Base-by-base conservation (phyloP, 345 rosid genomes). In the Populus alba region DNA sequence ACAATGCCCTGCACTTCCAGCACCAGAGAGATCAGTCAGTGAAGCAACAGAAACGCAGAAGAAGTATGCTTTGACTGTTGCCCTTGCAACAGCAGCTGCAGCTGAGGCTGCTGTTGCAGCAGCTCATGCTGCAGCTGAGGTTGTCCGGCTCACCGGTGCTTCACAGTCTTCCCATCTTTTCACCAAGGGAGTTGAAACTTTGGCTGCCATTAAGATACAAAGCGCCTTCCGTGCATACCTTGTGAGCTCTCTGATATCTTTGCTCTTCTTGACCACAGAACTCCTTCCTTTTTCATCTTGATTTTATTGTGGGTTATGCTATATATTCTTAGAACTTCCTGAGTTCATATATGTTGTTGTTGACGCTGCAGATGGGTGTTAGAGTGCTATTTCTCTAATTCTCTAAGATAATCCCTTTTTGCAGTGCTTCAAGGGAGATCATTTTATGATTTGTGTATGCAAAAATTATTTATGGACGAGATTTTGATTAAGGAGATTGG, bases 101-200 rank as follows among this genome's bases (percentile, higher is more conserved):
- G 98, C 97, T 1, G 91, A 95, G 83, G 98, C 97, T 2, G 97
- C 97, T 0, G 90, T 95, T 76, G 94, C 93, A 43, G 94, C 98
- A 1, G 98, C 97, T 25, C 87, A 85, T 10, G 97, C 97, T 1
- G 98, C 98, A 0, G 97, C 97, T n/a, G 97, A 93, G 84, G 92
- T 93, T 77, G 98, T 95, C 53, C 83, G 91, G 18, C 89, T 93
- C 71, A 87, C 94, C 0, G 83, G 79, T 20, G 76, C 85, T 66
- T 87, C 92, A n/a, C 81, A 83, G 8, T 67, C 88, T 74, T 80
- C 57, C 72, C 80, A 70, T 77, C 81, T 31, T 66, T 76, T 78
- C 49, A 77, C 82, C 47, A 76, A 68, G 6, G 72, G 31, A 5
- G 88, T 88, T 37, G 83, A 75, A 8, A 77, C 77, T 70, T 51